These are phyloP conservation scores for Reticulascus tulasneorum DNA, from an alignment of 2,329 filamentous ascomycete genomes.

Conservation along the genomic window DNA sequence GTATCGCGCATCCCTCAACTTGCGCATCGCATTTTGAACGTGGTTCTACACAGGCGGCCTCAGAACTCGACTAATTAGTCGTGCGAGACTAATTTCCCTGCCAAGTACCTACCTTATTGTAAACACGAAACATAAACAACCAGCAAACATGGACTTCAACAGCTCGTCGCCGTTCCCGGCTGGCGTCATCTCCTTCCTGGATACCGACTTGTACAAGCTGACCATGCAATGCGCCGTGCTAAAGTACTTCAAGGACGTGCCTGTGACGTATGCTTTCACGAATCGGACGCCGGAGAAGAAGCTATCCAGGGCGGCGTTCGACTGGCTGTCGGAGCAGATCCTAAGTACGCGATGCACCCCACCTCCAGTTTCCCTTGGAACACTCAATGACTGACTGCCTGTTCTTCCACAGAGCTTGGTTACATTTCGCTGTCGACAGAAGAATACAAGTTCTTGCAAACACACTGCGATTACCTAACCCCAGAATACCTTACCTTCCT, in stretches of 20 bases:
- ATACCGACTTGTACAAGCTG: constrained; percentile 88
- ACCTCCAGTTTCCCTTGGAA: constrained; percentile 11
- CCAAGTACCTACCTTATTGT: background rate
- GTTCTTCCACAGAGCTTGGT: constrained; percentile 60
- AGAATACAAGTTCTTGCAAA: constrained; percentile 74
- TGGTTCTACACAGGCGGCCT: no score
- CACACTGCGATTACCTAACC: constrained; percentile 76
- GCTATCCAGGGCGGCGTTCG: constrained; percentile 75
- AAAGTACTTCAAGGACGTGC: constrained; percentile 80
- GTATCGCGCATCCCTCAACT: no score
- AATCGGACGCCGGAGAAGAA: constrained; percentile 95
- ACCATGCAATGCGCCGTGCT: constrained; percentile 98
- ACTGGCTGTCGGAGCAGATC: constrained; percentile 82
- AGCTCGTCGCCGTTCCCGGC: constrained; percentile 65
- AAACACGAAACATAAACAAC: background rate
- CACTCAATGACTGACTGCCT: constrained; percentile 6
- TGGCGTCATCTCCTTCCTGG: constrained; percentile 77
- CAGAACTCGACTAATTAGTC: no score
- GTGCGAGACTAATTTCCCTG: no score
- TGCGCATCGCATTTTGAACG: no score
- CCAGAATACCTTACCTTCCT: constrained; percentile 77
- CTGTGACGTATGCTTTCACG: constrained; percentile 89
- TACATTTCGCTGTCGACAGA: constrained; percentile 75
- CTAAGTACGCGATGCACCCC: constrained; percentile 52
- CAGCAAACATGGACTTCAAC: constrained; percentile 57